Percentiles rank a stretch among this genome's conserved stretches.
Evolutionary conservation across 192 early-diverging fungal genomes (phyloP).

Genomic region (Coemansia sp.): DNA sequence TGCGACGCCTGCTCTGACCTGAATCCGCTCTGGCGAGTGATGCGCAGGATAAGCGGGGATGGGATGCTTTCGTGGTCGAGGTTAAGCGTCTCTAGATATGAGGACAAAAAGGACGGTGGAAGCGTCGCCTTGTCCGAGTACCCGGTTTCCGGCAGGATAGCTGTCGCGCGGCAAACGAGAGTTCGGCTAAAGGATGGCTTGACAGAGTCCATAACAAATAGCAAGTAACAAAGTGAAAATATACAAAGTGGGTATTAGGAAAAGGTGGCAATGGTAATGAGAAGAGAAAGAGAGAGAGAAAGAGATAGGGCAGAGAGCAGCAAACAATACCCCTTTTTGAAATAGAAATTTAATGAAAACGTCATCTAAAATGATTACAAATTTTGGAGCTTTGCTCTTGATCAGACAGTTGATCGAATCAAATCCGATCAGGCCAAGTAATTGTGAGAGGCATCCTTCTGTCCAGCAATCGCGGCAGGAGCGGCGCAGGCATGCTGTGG

Average conservation of each 20-base stretch:
- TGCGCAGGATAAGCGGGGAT: slow-evolving; percentile 38
- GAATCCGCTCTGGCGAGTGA: neutral
- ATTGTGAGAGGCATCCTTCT: neutral
- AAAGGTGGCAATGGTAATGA: too few species aligned
- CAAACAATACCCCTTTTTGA: neutral
- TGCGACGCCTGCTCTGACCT: neutral
- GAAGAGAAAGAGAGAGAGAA: neutral
- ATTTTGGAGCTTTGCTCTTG: too few species aligned
- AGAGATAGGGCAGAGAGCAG: neutral
- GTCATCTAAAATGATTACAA: too few species aligned
- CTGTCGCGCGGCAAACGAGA: neutral
- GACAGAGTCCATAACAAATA: neutral
- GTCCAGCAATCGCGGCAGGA: neutral
- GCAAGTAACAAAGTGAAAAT: neutral
- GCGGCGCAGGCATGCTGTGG: neutral
- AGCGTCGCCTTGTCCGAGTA: slow-evolving; percentile 3
- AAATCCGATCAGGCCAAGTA: neutral
- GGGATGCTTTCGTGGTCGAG: slow-evolving; percentile 13
- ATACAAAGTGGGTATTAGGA: neutral
- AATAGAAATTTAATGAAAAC: too few species aligned
- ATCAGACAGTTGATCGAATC: neutral
- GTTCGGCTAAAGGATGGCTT: neutral
- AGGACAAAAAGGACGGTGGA: neutral
- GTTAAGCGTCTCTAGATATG: neutral
- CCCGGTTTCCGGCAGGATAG: neutral